phyloP scores from a whole-genome alignment of 2,329 filamentous ascomycete genomes.

The Chaetomiaceae sp. region DNA sequence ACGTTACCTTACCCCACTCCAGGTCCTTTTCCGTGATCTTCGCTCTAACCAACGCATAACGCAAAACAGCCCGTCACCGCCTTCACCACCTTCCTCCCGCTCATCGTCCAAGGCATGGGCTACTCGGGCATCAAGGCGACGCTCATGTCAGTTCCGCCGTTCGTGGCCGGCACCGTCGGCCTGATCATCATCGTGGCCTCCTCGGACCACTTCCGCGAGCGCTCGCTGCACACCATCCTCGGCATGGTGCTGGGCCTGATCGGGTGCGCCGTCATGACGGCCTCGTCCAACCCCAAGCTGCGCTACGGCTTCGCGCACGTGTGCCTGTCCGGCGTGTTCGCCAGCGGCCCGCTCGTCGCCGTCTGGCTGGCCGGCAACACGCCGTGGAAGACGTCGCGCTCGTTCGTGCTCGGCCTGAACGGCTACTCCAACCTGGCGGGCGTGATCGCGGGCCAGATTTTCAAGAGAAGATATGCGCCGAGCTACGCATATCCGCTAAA shows the following conservation, averaged over 20 bases:
- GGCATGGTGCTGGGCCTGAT: conserved; percentile 5
- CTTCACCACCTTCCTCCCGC: conserved; percentile 7
- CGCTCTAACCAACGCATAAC: background rate
- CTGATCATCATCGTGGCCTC: conserved; percentile 1
- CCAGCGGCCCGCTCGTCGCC: conserved; percentile 1
- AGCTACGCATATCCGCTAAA: background rate
- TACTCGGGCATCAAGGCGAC: conserved; percentile 1
- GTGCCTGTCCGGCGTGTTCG: conserved; percentile 2
- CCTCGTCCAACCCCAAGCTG: background rate
- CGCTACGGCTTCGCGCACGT: conserved; percentile 3
- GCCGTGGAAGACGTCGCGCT: background rate
- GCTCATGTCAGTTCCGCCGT: conserved; percentile 4
- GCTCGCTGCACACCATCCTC: conserved; percentile 2
- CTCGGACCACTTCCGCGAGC: conserved; percentile 3
- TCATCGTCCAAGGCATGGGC: conserved; percentile 3
- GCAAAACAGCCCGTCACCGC: conserved; percentile 3
- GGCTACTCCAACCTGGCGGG: conserved; percentile 4
- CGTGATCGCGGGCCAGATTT: conserved; percentile 4
- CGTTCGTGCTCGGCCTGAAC: conserved; percentile 1
- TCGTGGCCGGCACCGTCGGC: background rate
- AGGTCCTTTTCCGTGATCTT: too few species aligned
- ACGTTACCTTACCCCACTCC: background rate
- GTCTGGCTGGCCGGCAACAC: conserved; percentile 6
- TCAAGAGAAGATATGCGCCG: conserved; percentile 1
- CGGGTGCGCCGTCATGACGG: conserved; percentile 3